Percentiles rank a stretch among this genome's conserved stretches.
phyloP scores from a whole-genome alignment of 768 basidiomycete genomes.

The Pleurotus platypus region DNA sequence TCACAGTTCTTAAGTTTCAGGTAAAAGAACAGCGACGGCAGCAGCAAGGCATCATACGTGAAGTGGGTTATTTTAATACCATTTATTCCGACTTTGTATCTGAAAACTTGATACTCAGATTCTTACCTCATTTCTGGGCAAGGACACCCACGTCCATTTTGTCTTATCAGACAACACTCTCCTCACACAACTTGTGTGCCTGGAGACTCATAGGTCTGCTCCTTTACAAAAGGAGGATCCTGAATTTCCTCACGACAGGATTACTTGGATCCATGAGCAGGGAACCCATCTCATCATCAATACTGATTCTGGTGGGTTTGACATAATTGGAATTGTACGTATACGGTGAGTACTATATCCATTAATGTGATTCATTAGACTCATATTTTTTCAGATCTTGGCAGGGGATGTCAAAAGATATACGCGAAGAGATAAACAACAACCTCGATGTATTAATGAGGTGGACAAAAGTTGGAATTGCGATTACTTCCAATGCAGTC shows the following conservation, averaged over 20 bases:
- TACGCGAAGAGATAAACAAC: neutral
- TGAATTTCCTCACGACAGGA: neutral
- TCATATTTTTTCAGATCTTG: neutral
- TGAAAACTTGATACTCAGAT: neutral
- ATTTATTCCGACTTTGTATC: no score
- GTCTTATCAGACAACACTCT: neutral
- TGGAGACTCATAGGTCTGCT: neutral
- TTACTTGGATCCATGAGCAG: neutral
- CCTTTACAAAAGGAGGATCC: neutral
- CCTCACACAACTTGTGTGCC: neutral
- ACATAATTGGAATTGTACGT: neutral
- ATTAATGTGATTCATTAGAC: neutral
- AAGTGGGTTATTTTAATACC: neutral
- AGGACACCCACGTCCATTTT: neutral
- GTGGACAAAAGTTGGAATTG: neutral
- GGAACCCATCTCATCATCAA: neutral
- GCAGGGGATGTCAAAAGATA: neutral
- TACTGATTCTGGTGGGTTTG: neutral
- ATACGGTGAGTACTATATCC: neutral
- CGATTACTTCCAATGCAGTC: neutral
- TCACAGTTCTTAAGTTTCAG: conserved; percentile 13
- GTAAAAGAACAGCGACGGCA: neutral
- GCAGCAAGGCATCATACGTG: neutral
- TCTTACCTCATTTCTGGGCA: neutral
- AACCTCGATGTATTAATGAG: neutral